Evolutionary conservation across 2,329 filamentous ascomycete genomes (phyloP), one percentile per base, ranked within the genome.

Genomic region (Trichoderma koningii): DNA sequence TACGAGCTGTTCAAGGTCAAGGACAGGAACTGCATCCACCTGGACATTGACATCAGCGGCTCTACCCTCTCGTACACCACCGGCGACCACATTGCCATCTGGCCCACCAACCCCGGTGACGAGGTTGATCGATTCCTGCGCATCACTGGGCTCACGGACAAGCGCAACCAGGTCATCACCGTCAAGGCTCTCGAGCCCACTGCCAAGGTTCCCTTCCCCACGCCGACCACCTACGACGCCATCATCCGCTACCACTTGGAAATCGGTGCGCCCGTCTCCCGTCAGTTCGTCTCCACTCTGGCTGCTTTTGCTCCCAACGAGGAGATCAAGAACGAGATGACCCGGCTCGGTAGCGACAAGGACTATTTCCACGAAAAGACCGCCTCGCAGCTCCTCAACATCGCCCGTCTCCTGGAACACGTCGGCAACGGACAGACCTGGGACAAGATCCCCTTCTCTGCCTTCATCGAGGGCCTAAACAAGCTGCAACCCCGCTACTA

Each of bases 401-500:
- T 99, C 72, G 89, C 92, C 14, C 90, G 96, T 73, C 86, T 95
- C 56, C 85, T 99, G 47, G 83, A 92, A 69, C 84, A 83, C 59
- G 84, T 95, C 68, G 85, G 87, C 71, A 88, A 89, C 41, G 88
- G 89, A 55, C 81, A 91, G 77, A 87, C 87, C 66, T 99, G 95
- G 91, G 82, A 86, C 63, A 88, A 87, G 63, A 88, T 97, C 64
- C 96, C 95, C 17, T 98, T 99, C 80, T 97, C 95, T 9, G 88
- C 93, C 72, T 88, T 98, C 72, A 93, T 99, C 70, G 95, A 99
- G 82, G 91, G 92, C 69, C 79, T 99, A 67, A 91, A 89, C 79
- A 98, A 97, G 83, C 87, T 99, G 65, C 95, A 99, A 78, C 94
- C 95, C 45, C 92, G 95, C 56, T 99, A 98, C 84, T 99, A 99